phyloP scores from a whole-genome alignment of 2,329 filamentous ascomycete genomes.

The Pseudogymnoascus sp. region DNA sequence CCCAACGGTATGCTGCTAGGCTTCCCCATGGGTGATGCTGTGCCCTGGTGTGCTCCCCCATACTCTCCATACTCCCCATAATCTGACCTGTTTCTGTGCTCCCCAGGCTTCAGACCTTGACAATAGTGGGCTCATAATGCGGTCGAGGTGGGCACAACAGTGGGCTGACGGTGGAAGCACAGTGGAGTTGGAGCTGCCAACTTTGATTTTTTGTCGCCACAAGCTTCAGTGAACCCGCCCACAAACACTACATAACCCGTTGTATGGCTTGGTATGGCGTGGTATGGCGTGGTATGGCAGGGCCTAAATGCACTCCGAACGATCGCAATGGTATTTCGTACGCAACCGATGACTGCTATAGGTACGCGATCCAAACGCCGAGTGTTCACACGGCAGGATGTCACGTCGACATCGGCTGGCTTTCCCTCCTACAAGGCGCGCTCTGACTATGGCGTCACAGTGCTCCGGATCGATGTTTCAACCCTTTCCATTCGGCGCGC shows the following conservation, averaged over 20 bases:
- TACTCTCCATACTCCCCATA: neutral
- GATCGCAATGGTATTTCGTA: neutral
- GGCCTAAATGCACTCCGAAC: neutral
- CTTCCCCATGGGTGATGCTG: neutral
- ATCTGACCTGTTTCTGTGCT: neutral
- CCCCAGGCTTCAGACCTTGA: neutral
- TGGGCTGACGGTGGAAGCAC: neutral
- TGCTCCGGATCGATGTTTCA: neutral
- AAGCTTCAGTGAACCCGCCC: neutral
- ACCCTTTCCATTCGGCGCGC: neutral
- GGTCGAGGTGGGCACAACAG: neutral
- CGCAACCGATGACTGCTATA: neutral
- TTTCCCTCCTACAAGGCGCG: neutral
- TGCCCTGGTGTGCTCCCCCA: neutral
- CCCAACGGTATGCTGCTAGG: neutral
- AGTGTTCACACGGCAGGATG: constrained; percentile 1
- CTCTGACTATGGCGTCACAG: neutral
- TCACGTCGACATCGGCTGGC: neutral
- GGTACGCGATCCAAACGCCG: neutral
- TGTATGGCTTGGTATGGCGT: neutral
- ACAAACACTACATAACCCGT: neutral
- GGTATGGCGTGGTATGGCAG: too few relatives aligned
- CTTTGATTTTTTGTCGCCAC: neutral
- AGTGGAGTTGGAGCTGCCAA: constrained; percentile 3
- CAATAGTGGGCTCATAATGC: neutral